Evolutionary conservation across 768 basidiomycete genomes (phyloP).

Genomic region (Boletus patriciae): DNA sequence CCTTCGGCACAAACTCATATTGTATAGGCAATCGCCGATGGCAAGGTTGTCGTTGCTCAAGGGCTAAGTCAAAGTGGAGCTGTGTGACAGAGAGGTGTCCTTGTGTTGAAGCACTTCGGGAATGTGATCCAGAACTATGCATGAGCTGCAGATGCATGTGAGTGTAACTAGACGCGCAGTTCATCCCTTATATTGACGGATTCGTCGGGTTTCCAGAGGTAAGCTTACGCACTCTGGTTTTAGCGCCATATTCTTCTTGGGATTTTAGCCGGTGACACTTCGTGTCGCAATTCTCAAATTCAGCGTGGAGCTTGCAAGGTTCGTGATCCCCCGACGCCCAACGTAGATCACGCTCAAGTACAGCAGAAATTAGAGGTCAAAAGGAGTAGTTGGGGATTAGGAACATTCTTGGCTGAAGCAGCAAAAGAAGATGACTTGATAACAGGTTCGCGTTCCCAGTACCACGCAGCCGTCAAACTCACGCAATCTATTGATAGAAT

Average conservation of each 20-base stretch:
- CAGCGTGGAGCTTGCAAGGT: slow-evolving; percentile 50
- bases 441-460: slow-evolving; percentile 32
- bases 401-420: slow-evolving; percentile 50
- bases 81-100: slow-evolving; percentile 50
- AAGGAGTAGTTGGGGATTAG: slow-evolving; percentile 51
- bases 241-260: not conserved
- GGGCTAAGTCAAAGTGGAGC: slow-evolving; percentile 20
- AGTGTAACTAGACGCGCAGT: slow-evolving; percentile 14
- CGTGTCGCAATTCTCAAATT: slow-evolving; percentile 51
- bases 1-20: not conserved
- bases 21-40: slow-evolving; percentile 52
- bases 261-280: slow-evolving; percentile 29
- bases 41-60: slow-evolving; percentile 55
- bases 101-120: slow-evolving; percentile 50
- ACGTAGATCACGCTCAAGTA: slow-evolving; percentile 6
- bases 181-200: not conserved
- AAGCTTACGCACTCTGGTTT: slow-evolving; percentile 3
- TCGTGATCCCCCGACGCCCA: not conserved
- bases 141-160: slow-evolving; percentile 49
- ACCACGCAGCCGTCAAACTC: not conserved
- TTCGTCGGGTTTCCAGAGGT: slow-evolving; percentile 23
- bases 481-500: slow-evolving; percentile 45
- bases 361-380: slow-evolving; percentile 44
- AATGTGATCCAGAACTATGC: slow-evolving; percentile 73
- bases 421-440: slow-evolving; percentile 49